Evolutionary conservation across 352 stramenopile genomes (phyloP).

Genomic region (Phytophthora sansomeana): DNA sequence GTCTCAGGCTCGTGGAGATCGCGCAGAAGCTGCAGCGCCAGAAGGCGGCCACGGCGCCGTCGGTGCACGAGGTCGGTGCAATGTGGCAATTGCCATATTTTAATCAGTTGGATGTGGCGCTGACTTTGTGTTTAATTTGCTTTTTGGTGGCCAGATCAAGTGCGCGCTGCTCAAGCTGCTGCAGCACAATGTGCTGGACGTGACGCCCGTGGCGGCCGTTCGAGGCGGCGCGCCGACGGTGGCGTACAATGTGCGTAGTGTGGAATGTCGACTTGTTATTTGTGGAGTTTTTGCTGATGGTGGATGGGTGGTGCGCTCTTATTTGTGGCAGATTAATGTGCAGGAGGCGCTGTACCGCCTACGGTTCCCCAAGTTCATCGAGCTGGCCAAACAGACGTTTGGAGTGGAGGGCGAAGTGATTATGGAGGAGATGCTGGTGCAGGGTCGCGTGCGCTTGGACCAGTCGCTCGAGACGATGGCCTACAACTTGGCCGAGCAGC

Average conservation of each 20-base stretch:
- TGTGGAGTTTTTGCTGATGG: slow-evolving; percentile 8
- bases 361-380: slow-evolving; percentile 87
- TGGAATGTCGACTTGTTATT: slow-evolving; percentile 1
- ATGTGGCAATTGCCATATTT: slow-evolving; percentile 1
- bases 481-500: slow-evolving; percentile 75
- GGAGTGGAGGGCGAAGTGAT: slow-evolving; percentile 84
- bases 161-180: slow-evolving; percentile 85
- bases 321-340: slow-evolving; percentile 69
- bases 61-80: slow-evolving; percentile 54
- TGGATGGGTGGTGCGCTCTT: slow-evolving; percentile 1
- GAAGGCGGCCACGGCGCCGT: slow-evolving; percentile 42
- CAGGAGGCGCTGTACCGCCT: slow-evolving; percentile 83
- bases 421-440: slow-evolving; percentile 90
- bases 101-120: not conserved
- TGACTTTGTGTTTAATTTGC: not conserved
- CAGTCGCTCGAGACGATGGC: slow-evolving; percentile 88
- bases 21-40: slow-evolving; percentile 61
- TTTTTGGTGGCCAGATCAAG: slow-evolving; percentile 59
- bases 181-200: slow-evolving; percentile 87
- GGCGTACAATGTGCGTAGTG: slow-evolving; percentile 56
- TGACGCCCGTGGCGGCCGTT: slow-evolving; percentile 51
- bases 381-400: slow-evolving; percentile 80
- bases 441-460: slow-evolving; percentile 85
- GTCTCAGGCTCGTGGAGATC: slow-evolving; percentile 71
- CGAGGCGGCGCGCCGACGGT: slow-evolving; percentile 32